Conservation (phyloP, 1,284 basidiomycete genomes). For the Malassezia nana region DNA sequence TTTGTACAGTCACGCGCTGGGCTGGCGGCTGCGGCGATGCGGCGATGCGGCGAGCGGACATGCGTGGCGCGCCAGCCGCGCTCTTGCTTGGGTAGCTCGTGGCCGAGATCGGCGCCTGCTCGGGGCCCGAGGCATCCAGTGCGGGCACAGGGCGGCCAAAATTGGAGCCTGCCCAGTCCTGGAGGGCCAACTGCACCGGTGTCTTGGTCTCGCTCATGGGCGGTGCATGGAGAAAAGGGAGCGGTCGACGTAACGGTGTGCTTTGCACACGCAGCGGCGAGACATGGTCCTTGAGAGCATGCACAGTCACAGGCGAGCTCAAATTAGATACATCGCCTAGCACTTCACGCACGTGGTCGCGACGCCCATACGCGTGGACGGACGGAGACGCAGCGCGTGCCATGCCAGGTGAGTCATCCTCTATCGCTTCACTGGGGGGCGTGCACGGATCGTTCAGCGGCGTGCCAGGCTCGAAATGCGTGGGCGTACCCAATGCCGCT, state of each 20-base stretch:
- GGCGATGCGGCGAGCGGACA: neutral
- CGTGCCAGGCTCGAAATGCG: neutral
- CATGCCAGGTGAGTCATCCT: conserved; percentile 8
- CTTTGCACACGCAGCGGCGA: neutral
- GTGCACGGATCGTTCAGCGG: neutral
- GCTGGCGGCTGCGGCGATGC: conserved; percentile 1
- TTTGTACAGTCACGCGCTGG: neutral
- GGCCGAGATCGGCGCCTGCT: neutral
- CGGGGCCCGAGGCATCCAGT: neutral
- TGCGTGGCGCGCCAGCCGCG: too few species aligned
- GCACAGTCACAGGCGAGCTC: neutral
- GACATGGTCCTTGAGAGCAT: neutral
- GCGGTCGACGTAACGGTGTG: neutral
- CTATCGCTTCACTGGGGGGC: neutral
- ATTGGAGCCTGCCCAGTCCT: conserved; percentile 11
- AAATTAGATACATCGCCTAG: conserved; percentile 15
- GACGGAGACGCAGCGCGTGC: conserved; percentile 4
- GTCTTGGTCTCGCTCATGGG: too few species aligned
- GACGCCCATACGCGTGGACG: neutral
- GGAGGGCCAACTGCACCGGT: conserved; percentile 10
- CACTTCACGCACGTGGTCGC: neutral
- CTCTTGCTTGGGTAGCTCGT: too few species aligned
- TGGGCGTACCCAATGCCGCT: too few species aligned
- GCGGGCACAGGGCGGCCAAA: conserved; percentile 4
- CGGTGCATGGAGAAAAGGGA: neutral